Base-by-base conservation (phyloP, 1,284 basidiomycete species). In the Malassezia nana region DNA sequence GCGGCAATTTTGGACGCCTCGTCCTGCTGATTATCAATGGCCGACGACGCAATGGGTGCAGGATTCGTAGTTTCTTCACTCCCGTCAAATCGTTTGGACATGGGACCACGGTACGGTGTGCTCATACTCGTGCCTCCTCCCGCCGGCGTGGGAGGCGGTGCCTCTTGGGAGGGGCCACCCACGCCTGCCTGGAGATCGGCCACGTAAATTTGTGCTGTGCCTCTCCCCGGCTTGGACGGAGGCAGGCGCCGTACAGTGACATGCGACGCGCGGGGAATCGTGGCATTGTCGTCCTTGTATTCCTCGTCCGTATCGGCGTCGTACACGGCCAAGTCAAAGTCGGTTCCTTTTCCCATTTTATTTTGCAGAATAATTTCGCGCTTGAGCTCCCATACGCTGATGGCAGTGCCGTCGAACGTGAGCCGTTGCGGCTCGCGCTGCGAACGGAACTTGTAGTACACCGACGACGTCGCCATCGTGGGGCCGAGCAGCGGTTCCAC, bases 381-480 rank as follows among this genome's bases (percentile, higher is more conserved):
- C 79, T 99, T 99, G 75, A 99, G 80, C 77, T 99, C 94, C 81
- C 95, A 98, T 62, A 98, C 89, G 68, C 89, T 91, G 74, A 99
- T 95, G 62, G 89, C 89, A 60, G 92, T 95, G 68, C 92, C 92
- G 75, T 98, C 92, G 78, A 99, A 96, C 55, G 88, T 86, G 76
- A 96, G 84, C 74, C 89, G 81, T 59, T 89, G 90, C 77, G 95
- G 90, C 77, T 89, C 85, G 78, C 82, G 87, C 75, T 89, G 86
- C 61, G 90, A 91, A 75, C 84, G 88, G 84, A 95, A 98, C 77
- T 87, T 88, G 83, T 96, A 98, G 79, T 94, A 96, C 71, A 98
- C 89, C 75, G 67, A 64, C 38, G 71, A 65, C n/a, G 67, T 67
- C 24, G 70, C 65, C 70, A 72, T 72, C 39, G 18, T 68, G 55